Evolutionary conservation across 768 basidiomycete genomes (phyloP), one percentile per base, ranked within the genome.

Genomic region (Collybia sordida): DNA sequence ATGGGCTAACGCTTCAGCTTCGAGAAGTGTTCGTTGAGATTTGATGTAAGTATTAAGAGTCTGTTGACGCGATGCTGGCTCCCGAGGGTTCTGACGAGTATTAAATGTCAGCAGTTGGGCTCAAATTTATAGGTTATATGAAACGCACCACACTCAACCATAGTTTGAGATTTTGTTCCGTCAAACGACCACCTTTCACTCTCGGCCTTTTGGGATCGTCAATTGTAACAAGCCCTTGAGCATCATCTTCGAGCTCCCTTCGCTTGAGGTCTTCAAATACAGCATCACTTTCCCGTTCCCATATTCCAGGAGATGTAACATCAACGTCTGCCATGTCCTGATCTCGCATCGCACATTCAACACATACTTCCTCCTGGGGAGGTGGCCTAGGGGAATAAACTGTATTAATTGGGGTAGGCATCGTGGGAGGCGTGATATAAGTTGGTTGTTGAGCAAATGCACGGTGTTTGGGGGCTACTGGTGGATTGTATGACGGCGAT

Each of bases 301-400:
- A 99, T 6, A 89, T 80, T 1, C 93, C 92, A 8, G 86, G 83
- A 23, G 85, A 82, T 3, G 85, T 80, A 18, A 97, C 97, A 65
- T 90, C 81, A 21, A 99, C 93, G 65, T 97, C 95, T 7, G 87
- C 92, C 89, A 99, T 93, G 64, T 99, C 97, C 63, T 96, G 84
- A 67, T 99, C 97, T 25, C 97, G 86, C 95, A 98, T 98, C 50
- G 97, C 88, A 63, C 97, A 99, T 67, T 98, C 97, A 28, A 97
- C 76, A 59, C 96, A 99, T 24, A 98, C 72, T 65, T 98, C 96
- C 59, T 90, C 88, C 55, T 80, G 84, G 8, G 70, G 75, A 12
- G 73, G 81, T 19, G 75, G 80, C 25, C 68, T 67, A 53, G 83
- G 80, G 0, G 80, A 76, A 59, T 81, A 83, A 3, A 83, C 76